Conservation (phyloP, 805 yeast species). For the Candida tibetensis region DNA sequence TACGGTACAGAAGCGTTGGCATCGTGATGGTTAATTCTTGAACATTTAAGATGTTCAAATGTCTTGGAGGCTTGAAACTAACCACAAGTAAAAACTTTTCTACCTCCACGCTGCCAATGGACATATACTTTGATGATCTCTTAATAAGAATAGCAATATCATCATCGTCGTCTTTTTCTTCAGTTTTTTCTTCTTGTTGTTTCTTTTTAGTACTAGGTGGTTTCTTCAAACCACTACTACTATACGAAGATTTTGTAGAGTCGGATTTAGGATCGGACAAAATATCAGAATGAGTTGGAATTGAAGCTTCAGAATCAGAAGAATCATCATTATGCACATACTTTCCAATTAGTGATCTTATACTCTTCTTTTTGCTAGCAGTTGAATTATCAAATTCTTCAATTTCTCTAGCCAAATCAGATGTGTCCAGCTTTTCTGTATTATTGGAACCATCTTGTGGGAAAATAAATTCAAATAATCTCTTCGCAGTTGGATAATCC, state of each 20-base stretch:
- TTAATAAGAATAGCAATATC: constrained; percentile 41
- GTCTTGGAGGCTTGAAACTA: constrained; percentile 75
- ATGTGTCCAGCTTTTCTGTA: neutral
- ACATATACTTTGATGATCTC: constrained; percentile 42
- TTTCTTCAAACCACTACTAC: neutral
- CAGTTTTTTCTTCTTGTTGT: constrained; percentile 1
- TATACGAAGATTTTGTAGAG: neutral
- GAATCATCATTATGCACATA: neutral
- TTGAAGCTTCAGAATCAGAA: neutral
- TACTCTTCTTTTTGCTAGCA: neutral
- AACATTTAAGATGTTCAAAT: constrained; percentile 68
- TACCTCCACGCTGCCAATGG: constrained; percentile 37
- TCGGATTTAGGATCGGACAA: neutral
- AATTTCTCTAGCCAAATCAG: neutral
- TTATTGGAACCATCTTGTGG: constrained; percentile 43
- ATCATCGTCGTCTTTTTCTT: constrained; percentile 20
- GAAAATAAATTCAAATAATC: constrained; percentile 65
- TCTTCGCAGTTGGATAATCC: constrained; percentile 67
- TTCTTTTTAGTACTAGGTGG: neutral
- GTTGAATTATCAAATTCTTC: neutral
- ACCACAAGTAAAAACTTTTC: constrained; percentile 47
- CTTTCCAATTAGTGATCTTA: neutral
- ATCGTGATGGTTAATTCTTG: constrained; percentile 65
- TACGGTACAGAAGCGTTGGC: constrained; percentile 57
- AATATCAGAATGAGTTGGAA: neutral